phyloP scores from a whole-genome alignment of 768 basidiomycete species.

The Kockovaella imperatae region DNA sequence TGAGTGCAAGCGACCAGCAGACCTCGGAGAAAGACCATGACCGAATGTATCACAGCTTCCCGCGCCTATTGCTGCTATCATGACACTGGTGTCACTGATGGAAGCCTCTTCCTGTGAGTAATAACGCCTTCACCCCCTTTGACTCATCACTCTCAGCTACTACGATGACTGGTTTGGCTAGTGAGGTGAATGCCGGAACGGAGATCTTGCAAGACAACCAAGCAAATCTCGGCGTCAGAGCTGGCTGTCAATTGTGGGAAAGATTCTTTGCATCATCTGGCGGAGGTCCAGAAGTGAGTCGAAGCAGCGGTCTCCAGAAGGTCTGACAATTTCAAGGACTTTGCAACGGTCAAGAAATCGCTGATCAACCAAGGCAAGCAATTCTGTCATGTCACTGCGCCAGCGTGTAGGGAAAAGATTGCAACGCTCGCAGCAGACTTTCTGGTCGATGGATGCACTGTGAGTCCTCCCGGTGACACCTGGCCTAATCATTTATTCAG shows the following conservation, averaged over 20 bases:
- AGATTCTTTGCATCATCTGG: conserved; percentile 40
- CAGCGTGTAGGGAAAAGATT: conserved; percentile 81
- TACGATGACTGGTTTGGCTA: conserved; percentile 37
- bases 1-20: neutral
- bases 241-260: conserved; percentile 45
- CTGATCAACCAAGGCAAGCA: conserved; percentile 71
- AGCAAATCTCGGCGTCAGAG: conserved; percentile 40
- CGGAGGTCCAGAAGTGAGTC: conserved; percentile 34
- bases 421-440: conserved; percentile 81
- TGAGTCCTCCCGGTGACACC: conserved; percentile 30
- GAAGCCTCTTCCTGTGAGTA: conserved; percentile 64
- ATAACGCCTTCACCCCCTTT: neutral
- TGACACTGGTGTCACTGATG: conserved; percentile 73
- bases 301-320: neutral
- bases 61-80: conserved; percentile 75
- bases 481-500: conserved; percentile 46
- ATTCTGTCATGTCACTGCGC: conserved; percentile 64
- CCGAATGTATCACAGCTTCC: neutral
- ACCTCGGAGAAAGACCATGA: neutral
- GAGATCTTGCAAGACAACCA: conserved; percentile 51
- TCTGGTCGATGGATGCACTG: conserved; percentile 81
- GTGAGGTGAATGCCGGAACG: conserved; percentile 78
- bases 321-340: conserved; percentile 48
- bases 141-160: conserved; percentile 18
- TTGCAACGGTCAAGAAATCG: conserved; percentile 72